Evolutionary conservation across 371 early-diverging fungal species (phyloP).

Genomic region (Mortierella sp.): DNA sequence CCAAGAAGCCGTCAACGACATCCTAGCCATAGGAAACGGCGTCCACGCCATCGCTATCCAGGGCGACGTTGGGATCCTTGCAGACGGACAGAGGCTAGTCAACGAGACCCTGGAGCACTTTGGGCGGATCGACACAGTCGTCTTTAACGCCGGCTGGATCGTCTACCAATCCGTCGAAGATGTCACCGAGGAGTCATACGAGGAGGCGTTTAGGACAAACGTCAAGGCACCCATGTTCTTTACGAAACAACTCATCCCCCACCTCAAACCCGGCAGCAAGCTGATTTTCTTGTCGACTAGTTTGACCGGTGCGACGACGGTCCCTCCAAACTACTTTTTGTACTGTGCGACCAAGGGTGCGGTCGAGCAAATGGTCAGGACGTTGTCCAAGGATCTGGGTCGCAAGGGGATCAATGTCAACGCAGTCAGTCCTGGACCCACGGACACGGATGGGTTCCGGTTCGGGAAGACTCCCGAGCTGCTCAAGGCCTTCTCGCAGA

Average conservation of each 20-base stretch:
- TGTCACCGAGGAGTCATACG: conserved; percentile 41
- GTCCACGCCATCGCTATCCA: conserved; percentile 45
- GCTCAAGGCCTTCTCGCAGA: conserved; percentile 17
- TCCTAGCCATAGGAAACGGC: conserved; percentile 23
- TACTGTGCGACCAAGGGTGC: conserved; percentile 51
- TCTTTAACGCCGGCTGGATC: conserved; percentile 54
- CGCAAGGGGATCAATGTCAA: conserved; percentile 49
- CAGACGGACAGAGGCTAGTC: conserved; percentile 27
- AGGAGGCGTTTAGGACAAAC: conserved; percentile 38
- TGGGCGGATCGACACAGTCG: conserved; percentile 46
- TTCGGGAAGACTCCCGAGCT: conserved; percentile 22
- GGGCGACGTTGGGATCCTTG: conserved; percentile 38
- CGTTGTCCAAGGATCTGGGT: conserved; percentile 44
- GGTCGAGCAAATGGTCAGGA: conserved; percentile 44
- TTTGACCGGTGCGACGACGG: conserved; percentile 13
- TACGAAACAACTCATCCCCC: conserved; percentile 32
- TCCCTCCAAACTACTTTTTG: conserved; percentile 24
- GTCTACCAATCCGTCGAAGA: conserved; percentile 25
- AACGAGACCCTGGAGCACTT: conserved; percentile 29
- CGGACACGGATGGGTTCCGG: conserved; percentile 47
- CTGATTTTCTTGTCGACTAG: conserved; percentile 33
- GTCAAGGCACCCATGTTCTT: conserved; percentile 53
- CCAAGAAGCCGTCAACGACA: conserved; percentile 39
- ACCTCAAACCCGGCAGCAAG: conserved; percentile 21
- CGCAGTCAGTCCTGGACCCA: conserved; percentile 43